Evolutionary conservation across 2,329 filamentous ascomycete genomes (phyloP).

Genomic region (Paecilomyces formosus): DNA sequence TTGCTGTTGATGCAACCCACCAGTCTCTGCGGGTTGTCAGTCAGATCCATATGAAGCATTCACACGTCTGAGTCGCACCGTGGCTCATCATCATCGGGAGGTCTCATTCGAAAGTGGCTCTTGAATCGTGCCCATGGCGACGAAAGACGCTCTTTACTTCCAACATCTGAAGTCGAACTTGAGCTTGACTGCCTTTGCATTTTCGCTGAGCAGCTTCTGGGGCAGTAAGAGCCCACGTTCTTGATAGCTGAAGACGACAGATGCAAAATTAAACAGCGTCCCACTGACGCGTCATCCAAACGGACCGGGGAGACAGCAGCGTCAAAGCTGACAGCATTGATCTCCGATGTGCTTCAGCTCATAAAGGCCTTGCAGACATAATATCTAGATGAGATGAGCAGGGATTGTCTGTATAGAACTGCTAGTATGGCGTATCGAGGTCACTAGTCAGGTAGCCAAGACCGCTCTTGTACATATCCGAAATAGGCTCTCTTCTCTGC

Average conservation of each 20-base stretch:
- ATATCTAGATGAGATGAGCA: background rate
- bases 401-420: background rate
- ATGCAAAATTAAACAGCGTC: background rate
- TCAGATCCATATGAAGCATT: background rate
- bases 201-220: background rate
- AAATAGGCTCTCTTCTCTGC: background rate
- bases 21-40: constrained; percentile 25
- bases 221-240: background rate
- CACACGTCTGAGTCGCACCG: constrained; percentile 11
- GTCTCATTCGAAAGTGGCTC: constrained; percentile 24
- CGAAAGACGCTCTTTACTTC: background rate
- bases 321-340: background rate
- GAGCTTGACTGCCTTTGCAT: background rate
- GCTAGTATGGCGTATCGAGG: too few species aligned
- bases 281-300: background rate
- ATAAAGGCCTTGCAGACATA: background rate
- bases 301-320: background rate
- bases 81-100: constrained; percentile 35
- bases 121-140: constrained; percentile 14
- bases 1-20: constrained; percentile 46
- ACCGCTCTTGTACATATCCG: background rate
- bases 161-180: background rate
- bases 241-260: background rate
- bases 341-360: background rate
- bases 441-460: background rate